These are phyloP conservation scores for Pogostemon cablin DNA, from an alignment of 257 asterid genomes.

Conservation along the genomic window DNA sequence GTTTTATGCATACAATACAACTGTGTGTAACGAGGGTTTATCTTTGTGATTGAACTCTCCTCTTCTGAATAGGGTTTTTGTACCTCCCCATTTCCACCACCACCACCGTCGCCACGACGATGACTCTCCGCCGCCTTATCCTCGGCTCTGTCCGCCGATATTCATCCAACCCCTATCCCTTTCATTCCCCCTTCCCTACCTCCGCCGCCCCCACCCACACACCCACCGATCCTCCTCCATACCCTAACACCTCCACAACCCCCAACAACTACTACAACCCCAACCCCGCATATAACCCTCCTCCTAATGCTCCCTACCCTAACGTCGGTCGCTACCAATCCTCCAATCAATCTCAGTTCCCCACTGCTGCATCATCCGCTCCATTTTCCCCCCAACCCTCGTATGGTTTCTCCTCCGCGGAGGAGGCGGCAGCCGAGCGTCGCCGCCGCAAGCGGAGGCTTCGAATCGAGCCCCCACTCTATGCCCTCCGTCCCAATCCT, in stretches of 20 bases:
- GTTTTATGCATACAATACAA: too few species aligned
- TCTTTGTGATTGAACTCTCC: not conserved
- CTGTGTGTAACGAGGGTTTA: not conserved
- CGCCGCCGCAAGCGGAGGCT: constrained; percentile 88
- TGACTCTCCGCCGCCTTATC: constrained; percentile 43
- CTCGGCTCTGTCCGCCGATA: constrained; percentile 57
- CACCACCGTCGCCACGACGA: constrained; percentile 23
- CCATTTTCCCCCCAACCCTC: constrained; percentile 39
- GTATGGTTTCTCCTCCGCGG: constrained; percentile 74
- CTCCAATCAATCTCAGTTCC: constrained; percentile 25
- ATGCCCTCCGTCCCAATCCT: constrained; percentile 70
- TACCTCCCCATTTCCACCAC: not conserved
- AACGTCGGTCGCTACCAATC: constrained; percentile 1
- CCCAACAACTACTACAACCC: not conserved
- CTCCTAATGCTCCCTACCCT: not conserved
- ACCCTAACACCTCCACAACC: not conserved
- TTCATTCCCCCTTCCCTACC: constrained; percentile 37
- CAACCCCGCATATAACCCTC: not conserved
- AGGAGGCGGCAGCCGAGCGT: constrained; percentile 91
- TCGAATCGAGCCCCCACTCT: constrained; percentile 86
- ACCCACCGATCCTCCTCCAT: not conserved
- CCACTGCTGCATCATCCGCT: not conserved
- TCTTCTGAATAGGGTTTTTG: constrained; percentile 32
- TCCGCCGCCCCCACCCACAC: constrained; percentile 25
- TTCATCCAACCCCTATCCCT: constrained; percentile 30